phyloP scores from a whole-genome alignment of 495 filamentous ascomycete genomes.

The Cercophora scortea region DNA sequence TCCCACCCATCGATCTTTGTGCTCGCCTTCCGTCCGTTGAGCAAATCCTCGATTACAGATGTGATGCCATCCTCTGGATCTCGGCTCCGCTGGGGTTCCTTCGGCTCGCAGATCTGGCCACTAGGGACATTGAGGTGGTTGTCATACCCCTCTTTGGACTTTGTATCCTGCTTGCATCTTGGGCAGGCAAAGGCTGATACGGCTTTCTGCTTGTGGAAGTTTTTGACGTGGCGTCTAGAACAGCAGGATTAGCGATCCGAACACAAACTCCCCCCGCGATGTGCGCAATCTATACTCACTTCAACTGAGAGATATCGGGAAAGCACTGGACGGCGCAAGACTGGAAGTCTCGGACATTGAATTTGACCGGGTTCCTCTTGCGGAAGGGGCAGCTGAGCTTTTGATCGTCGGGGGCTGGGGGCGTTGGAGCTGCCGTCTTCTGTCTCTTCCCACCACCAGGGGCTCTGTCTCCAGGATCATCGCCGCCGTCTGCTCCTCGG shows the following conservation, averaged over 20 bases:
- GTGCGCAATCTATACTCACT: constrained; percentile 13
- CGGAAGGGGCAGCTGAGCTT: constrained; percentile 27
- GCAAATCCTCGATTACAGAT: constrained; percentile 5
- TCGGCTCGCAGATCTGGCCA: constrained; percentile 13
- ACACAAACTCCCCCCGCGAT: too few relatives aligned
- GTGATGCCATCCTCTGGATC: constrained; percentile 27
- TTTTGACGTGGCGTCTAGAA: constrained; percentile 22
- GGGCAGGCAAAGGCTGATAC: constrained; percentile 11
- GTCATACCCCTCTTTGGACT: constrained; percentile 7
- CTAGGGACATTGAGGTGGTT: constrained; percentile 7
- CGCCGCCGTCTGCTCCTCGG: neutral
- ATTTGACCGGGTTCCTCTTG: constrained; percentile 30
- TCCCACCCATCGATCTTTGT: constrained; percentile 21
- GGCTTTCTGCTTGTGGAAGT: constrained; percentile 12
- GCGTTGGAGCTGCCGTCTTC: neutral
- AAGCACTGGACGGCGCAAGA: constrained; percentile 20
- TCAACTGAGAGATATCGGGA: constrained; percentile 19
- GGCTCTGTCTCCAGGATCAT: constrained; percentile 1
- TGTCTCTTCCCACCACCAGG: constrained; percentile 8
- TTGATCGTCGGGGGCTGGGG: neutral
- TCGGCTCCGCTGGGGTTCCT: constrained; percentile 1
- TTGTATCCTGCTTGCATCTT: constrained; percentile 14
- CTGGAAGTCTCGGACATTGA: constrained; percentile 26
- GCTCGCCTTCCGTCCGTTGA: constrained; percentile 20
- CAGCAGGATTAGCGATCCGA: neutral